These are phyloP conservation scores for Penicillium oxalicum DNA, from an alignment of 2,329 filamentous ascomycete species.

Conservation along the genomic window DNA sequence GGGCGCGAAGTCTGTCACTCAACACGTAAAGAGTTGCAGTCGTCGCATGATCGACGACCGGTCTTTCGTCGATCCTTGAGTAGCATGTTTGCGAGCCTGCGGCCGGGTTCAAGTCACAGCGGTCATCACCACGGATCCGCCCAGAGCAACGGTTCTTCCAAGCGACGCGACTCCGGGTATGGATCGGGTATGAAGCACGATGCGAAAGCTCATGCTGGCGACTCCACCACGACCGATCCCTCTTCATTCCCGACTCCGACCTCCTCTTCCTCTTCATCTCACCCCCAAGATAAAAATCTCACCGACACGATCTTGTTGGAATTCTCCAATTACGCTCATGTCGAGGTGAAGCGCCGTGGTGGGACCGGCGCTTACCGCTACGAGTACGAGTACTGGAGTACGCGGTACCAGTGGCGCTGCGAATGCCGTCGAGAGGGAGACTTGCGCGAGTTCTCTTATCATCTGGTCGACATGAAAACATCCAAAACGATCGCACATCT, in stretches of 20 bases:
- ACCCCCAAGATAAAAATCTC: constrained; percentile 32
- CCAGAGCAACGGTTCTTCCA: constrained; percentile 35
- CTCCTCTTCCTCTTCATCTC: not conserved
- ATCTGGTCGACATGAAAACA: constrained; percentile 65
- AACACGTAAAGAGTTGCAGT: constrained; percentile 57
- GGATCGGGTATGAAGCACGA: not conserved
- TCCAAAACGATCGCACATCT: constrained; percentile 72
- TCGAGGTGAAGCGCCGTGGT: constrained; percentile 65
- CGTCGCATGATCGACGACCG: constrained; percentile 48
- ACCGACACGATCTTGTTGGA: constrained; percentile 83
- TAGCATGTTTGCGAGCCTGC: constrained; percentile 52
- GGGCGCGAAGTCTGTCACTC: constrained; percentile 89
- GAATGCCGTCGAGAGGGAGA: constrained; percentile 61
- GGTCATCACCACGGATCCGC: constrained; percentile 10
- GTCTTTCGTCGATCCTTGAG: constrained; percentile 55
- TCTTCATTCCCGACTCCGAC: not conserved
- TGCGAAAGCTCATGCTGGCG: not conserved
- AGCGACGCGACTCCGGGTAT: constrained; percentile 54
- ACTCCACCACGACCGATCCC: not conserved
- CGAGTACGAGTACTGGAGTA: constrained; percentile 91
- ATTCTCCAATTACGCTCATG: constrained; percentile 94
- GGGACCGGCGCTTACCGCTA: constrained; percentile 69
- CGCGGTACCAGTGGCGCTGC: constrained; percentile 77
- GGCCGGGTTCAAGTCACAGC: constrained; percentile 51
- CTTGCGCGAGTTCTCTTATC: constrained; percentile 64